Evolutionary conservation across 1,139 yeast genomes (phyloP).

Genomic region (Starmera stellimalicola): DNA sequence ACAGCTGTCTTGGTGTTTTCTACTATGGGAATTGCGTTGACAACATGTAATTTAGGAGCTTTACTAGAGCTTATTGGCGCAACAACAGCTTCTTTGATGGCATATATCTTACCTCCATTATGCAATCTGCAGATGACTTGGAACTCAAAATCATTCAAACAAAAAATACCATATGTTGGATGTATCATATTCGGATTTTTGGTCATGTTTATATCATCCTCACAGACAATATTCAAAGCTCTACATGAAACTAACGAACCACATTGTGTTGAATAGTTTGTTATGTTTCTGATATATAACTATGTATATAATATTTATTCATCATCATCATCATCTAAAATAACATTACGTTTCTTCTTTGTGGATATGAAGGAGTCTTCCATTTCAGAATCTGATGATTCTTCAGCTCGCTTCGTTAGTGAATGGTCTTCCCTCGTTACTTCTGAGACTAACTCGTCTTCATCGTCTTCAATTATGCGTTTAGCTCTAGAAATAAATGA

Average conservation of each 20-base stretch:
- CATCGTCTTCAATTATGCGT: neutral
- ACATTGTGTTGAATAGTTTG: slow-evolving; percentile 28
- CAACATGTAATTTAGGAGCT: slow-evolving; percentile 85
- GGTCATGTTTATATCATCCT: slow-evolving; percentile 72
- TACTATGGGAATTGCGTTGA: slow-evolving; percentile 68
- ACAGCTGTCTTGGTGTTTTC: slow-evolving; percentile 59
- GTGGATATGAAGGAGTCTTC: neutral
- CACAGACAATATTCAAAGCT: slow-evolving; percentile 57
- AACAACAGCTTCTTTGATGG: slow-evolving; percentile 86
- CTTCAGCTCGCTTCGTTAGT: neutral
- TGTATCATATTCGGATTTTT: slow-evolving; percentile 65
- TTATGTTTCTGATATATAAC: no score
- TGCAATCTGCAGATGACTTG: slow-evolving; percentile 64
- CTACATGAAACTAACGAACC: slow-evolving; percentile 30
- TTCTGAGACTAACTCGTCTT: no score
- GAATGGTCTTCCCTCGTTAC: no score
- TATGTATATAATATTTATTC: slow-evolving; percentile 2
- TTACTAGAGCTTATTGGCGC: slow-evolving; percentile 87
- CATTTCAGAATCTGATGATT: neutral
- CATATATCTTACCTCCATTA: slow-evolving; percentile 83
- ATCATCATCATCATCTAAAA: slow-evolving; percentile 4
- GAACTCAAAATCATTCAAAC: slow-evolving; percentile 32
- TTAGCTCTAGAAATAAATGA: neutral
- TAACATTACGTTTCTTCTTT: slow-evolving; percentile 1
- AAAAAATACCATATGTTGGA: slow-evolving; percentile 44